Evolutionary conservation across 2,329 filamentous ascomycete species (phyloP).

Genomic region (Colletotrichum tanaceti): DNA sequence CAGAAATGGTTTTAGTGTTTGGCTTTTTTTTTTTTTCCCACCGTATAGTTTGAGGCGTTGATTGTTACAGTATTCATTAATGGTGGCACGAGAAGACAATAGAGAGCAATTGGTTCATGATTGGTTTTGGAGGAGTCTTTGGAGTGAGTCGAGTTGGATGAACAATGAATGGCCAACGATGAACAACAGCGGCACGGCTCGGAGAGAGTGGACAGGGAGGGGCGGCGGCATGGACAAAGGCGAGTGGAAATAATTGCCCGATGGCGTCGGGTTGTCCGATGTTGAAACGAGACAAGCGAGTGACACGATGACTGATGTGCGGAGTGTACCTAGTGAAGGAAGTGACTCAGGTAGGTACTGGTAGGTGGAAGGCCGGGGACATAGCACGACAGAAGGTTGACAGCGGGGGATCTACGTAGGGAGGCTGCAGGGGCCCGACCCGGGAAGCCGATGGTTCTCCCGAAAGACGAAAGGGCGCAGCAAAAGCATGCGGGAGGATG

Average conservation of each 20-base stretch:
- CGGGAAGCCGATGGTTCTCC: constrained; percentile 26
- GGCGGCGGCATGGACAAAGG: too few relatives aligned
- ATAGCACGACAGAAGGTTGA: constrained; percentile 24
- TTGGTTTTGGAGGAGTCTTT: background rate
- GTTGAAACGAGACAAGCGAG: constrained; percentile 26
- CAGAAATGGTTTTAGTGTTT: constrained; percentile 18
- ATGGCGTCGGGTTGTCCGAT: background rate
- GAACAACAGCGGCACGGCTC: too few relatives aligned
- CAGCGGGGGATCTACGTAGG: constrained; percentile 34
- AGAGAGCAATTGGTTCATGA: constrained; percentile 34
- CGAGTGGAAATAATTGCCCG: too few relatives aligned
- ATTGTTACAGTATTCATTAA: constrained; percentile 14
- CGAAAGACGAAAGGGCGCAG: constrained; percentile 15
- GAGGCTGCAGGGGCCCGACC: constrained; percentile 41
- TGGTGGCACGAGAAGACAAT: constrained; percentile 30
- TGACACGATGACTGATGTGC: constrained; percentile 15
- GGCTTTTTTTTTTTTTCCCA: background rate
- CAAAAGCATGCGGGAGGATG: background rate
- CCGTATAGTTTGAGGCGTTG: constrained; percentile 23
- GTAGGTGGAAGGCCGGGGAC: background rate
- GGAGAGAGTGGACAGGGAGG: too few relatives aligned
- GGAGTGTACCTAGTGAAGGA: too few relatives aligned
- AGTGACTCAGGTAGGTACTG: too few relatives aligned
- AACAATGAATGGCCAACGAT: background rate
- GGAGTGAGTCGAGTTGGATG: background rate